phyloP scores from a whole-genome alignment of 169 alveolate genomes.

The Cystoisospora suis region DNA sequence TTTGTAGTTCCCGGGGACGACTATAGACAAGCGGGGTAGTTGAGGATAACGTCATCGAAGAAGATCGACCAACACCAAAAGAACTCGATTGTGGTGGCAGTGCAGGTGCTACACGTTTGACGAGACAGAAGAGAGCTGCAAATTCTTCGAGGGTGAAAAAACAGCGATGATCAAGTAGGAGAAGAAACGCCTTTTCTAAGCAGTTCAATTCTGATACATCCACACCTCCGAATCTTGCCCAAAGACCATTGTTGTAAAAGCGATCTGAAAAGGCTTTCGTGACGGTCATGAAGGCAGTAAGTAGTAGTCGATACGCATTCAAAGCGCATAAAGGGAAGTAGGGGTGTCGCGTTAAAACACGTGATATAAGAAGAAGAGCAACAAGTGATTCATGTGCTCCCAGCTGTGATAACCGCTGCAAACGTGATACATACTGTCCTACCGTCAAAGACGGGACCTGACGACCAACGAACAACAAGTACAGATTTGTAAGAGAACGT shows the following conservation, averaged over 20 bases:
- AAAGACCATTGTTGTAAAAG: neutral
- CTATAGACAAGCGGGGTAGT: too few species aligned
- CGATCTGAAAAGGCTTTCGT: slow-evolving; percentile 4
- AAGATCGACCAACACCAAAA: too few species aligned
- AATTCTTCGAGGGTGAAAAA: slow-evolving; percentile 8
- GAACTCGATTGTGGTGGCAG: too few species aligned
- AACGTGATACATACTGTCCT: neutral
- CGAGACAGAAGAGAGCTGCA: neutral
- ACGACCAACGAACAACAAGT: neutral
- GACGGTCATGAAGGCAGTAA: neutral
- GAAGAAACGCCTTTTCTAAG: slow-evolving; percentile 1
- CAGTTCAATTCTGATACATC: neutral
- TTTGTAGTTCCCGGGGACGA: too few species aligned
- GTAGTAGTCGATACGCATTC: slow-evolving; percentile 29
- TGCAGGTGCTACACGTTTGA: neutral
- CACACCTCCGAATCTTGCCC: slow-evolving; percentile 25
- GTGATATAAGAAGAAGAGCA: neutral
- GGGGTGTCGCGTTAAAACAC: neutral
- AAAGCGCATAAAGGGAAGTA: slow-evolving; percentile 4
- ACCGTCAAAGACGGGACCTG: neutral
- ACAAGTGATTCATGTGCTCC: neutral
- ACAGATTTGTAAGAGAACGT: too few species aligned
- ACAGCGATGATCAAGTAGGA: slow-evolving; percentile 16
- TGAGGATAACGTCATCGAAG: too few species aligned
- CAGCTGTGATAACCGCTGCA: neutral